Evolutionary conservation across 2,329 filamentous ascomycete genomes (phyloP).

Genomic region (Colletotrichum graminicola): DNA sequence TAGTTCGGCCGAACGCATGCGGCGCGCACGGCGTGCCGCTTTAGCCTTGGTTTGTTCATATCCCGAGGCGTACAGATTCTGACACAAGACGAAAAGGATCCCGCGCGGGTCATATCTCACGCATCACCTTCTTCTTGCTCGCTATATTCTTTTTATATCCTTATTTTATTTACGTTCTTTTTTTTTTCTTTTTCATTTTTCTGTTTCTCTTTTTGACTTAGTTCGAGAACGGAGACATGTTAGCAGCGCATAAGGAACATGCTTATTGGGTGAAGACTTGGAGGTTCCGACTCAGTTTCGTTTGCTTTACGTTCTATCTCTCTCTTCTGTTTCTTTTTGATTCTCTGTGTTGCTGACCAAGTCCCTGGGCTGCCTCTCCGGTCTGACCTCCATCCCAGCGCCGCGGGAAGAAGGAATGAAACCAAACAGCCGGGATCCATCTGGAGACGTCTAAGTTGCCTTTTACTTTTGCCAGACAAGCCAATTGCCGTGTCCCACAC

Average conservation of each 20-base stretch:
- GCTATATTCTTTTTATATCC: not conserved
- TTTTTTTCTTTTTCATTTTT: no score
- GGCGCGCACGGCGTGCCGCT: slow-evolving; percentile 14
- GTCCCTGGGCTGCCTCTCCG: slow-evolving; percentile 32
- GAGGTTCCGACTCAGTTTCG: no score
- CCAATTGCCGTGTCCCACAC: not conserved
- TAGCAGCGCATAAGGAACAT: not conserved
- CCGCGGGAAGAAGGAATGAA: slow-evolving; percentile 13
- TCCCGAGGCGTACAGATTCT: slow-evolving; percentile 40
- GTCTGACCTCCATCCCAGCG: slow-evolving; percentile 29
- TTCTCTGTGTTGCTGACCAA: not conserved
- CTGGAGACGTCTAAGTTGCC: not conserved
- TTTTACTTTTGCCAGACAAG: no score
- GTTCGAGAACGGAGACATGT: not conserved
- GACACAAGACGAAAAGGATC: slow-evolving; percentile 20
- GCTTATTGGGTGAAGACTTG: no score
- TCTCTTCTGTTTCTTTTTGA: not conserved
- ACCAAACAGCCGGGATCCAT: slow-evolving; percentile 6
- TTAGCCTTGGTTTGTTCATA: slow-evolving; percentile 16
- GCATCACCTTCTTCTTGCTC: not conserved
- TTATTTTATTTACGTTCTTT: not conserved
- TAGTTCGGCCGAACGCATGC: not conserved
- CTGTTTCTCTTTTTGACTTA: not conserved
- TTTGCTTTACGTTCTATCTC: not conserved
- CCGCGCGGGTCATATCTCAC: slow-evolving; percentile 31